phyloP scores from a whole-genome alignment of 805 yeast species.

The Naumovozyma castellii region DNA sequence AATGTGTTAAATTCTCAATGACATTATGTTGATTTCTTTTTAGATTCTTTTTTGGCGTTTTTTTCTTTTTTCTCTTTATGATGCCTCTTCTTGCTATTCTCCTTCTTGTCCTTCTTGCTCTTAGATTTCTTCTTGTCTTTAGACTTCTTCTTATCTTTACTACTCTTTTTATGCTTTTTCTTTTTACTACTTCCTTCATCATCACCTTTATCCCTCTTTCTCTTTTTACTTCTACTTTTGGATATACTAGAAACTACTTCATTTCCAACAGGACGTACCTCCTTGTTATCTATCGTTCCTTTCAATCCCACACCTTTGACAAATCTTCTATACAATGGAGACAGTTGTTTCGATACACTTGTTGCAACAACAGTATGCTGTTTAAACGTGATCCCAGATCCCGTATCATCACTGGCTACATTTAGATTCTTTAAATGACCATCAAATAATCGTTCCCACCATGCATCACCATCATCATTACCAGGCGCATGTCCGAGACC shows the following conservation, averaged over 20 bases:
- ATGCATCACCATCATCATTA: slow-evolving; percentile 66
- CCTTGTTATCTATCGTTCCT: slow-evolving; percentile 53
- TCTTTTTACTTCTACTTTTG: slow-evolving; percentile 6
- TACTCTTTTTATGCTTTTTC: slow-evolving; percentile 20
- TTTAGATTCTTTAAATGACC: slow-evolving; percentile 79
- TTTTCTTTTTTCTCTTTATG: neutral
- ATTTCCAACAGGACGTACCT: slow-evolving; percentile 4
- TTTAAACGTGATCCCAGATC: slow-evolving; percentile 39
- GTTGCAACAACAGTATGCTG: slow-evolving; percentile 42
- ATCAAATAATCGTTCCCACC: slow-evolving; percentile 97
- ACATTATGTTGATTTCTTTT: neutral
- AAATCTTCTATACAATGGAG: slow-evolving; percentile 79
- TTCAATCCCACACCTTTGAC: slow-evolving; percentile 76
- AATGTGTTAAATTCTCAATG: too few relatives aligned
- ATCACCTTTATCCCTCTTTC: slow-evolving; percentile 11
- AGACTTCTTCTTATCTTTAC: slow-evolving; percentile 18
- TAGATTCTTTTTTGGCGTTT: neutral
- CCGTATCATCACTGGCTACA: slow-evolving; percentile 32
- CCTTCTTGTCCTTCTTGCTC: slow-evolving; percentile 20
- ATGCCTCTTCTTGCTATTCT: slow-evolving; percentile 1
- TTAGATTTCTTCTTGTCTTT: slow-evolving; percentile 27
- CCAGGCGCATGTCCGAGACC: slow-evolving; percentile 74
- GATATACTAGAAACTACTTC: slow-evolving; percentile 3
- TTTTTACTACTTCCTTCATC: slow-evolving; percentile 5
- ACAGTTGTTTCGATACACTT: slow-evolving; percentile 41